These are phyloP conservation scores for Purpureocillium lavendulum DNA, from an alignment of 2,329 filamentous ascomycete species.

Conservation along the genomic window DNA sequence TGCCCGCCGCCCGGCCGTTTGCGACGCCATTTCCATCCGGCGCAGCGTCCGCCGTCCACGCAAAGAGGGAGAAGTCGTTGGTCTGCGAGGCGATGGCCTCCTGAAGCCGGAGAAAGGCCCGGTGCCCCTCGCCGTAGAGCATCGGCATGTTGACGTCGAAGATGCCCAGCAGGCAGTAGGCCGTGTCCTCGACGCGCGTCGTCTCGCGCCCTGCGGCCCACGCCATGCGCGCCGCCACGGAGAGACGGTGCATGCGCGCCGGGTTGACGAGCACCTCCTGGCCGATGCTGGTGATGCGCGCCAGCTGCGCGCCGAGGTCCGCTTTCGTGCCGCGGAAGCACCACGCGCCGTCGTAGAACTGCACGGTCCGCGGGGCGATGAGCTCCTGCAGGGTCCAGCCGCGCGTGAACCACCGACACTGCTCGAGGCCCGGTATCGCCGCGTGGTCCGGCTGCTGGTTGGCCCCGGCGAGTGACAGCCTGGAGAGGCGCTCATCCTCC, in stretches of 20 bases:
- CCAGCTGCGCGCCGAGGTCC: slow-evolving; percentile 3
- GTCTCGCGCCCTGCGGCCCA: slow-evolving; percentile 14
- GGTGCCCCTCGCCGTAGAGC: slow-evolving; percentile 13
- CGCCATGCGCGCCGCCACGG: slow-evolving; percentile 12
- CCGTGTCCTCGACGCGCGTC: slow-evolving; percentile 14
- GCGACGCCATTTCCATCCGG: no score
- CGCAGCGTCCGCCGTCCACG: slow-evolving; percentile 7
- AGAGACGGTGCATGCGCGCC: background rate
- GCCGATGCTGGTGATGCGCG: slow-evolving; percentile 11
- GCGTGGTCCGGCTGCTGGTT: no score
- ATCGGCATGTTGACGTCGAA: slow-evolving; percentile 17
- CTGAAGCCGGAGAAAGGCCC: slow-evolving; percentile 11
- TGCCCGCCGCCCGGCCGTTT: no score
- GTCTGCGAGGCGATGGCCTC: slow-evolving; percentile 13
- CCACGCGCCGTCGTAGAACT: slow-evolving; percentile 23
- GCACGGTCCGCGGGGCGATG: slow-evolving; percentile 31
- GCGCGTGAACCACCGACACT: slow-evolving; percentile 26
- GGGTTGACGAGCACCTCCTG: slow-evolving; percentile 1
- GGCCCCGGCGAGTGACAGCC: no score
- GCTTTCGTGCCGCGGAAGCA: slow-evolving; percentile 2
- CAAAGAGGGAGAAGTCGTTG: slow-evolving; percentile 14
- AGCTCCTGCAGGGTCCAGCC: slow-evolving; percentile 60
- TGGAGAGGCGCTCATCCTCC: no score
- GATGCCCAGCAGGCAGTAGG: slow-evolving; percentile 16
- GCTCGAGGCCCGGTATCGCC: slow-evolving; percentile 3